Percentiles rank a stretch among this genome's conserved stretches.
These are phyloP conservation scores for Solanum ossicruentum DNA, from an alignment of 257 asterid species.

Conservation along the genomic window DNA sequence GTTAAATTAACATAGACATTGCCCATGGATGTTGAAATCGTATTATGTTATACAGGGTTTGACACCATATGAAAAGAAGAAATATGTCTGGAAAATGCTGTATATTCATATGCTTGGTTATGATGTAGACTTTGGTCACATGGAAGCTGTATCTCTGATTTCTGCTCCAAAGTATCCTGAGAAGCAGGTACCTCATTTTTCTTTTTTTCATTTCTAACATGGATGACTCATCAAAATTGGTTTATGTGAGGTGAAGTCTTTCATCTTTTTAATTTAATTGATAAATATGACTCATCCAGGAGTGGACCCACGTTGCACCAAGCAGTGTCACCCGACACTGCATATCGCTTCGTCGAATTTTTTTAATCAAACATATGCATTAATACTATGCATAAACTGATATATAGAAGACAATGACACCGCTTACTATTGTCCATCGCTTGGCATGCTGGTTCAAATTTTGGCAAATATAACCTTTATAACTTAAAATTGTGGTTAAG, in stretches of 20 bases:
- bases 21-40: background rate
- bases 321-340: background rate
- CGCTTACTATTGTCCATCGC: background rate
- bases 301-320: background rate
- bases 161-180: slow-evolving; percentile 99
- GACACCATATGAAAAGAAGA: slow-evolving; percentile 94
- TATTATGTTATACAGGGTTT: slow-evolving; percentile 44
- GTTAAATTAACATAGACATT: background rate
- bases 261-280: background rate
- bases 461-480: background rate
- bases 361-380: background rate
- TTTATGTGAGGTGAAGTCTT: background rate
- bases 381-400: background rate
- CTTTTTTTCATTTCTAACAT: background rate
- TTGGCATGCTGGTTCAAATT: background rate
- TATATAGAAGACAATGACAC: background rate
- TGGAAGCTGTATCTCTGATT: slow-evolving; percentile 97
- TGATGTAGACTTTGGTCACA: slow-evolving; percentile 99
- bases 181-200: slow-evolving; percentile 60
- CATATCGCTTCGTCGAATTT: background rate
- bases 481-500: background rate
- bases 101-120: slow-evolving; percentile 97
- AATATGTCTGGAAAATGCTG: slow-evolving; percentile 99
- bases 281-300: background rate
- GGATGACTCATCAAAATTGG: background rate